Evolutionary conservation across 805 yeast genomes (phyloP).

Genomic region (Yarrowia sp.): DNA sequence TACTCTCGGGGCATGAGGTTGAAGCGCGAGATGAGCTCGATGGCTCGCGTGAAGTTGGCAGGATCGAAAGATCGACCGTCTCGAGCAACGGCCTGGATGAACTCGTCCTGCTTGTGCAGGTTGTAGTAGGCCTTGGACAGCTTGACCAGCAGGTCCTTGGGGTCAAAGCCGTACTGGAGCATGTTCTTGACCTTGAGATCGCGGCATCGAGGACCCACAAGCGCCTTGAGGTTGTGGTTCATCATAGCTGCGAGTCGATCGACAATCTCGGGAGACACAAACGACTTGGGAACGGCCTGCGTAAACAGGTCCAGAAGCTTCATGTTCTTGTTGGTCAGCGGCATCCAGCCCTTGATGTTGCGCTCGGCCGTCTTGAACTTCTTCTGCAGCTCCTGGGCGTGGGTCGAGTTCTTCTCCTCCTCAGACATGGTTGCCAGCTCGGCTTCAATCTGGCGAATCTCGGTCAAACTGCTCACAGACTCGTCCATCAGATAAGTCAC

Average conservation of each 20-base stretch:
- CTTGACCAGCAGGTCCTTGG: conserved; percentile 64
- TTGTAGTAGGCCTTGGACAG: conserved; percentile 75
- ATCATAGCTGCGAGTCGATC: conserved; percentile 95
- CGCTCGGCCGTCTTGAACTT: conserved; percentile 64
- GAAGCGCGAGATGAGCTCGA: conserved; percentile 56
- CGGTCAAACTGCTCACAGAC: conserved; percentile 72
- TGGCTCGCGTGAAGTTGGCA: conserved; percentile 67
- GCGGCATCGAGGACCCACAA: conserved; percentile 93
- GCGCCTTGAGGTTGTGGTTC: conserved; percentile 83
- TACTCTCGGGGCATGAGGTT: conserved; percentile 55
- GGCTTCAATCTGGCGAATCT: conserved; percentile 63
- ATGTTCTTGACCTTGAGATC: conserved; percentile 84
- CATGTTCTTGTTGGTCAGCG: conserved; percentile 79
- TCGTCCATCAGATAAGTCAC: conserved; percentile 90
- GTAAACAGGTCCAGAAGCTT: conserved; percentile 78
- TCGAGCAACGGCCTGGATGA: conserved; percentile 75
- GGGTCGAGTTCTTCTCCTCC: conserved; percentile 32
- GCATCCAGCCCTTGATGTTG: conserved; percentile 78
- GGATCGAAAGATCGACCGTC: conserved; percentile 87
- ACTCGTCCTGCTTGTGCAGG: conserved; percentile 60
- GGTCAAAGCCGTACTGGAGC: conserved; percentile 77
- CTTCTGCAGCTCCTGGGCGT: conserved; percentile 54
- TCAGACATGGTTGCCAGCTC: conserved; percentile 40
- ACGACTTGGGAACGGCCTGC: conserved; percentile 79
- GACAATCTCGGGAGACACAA: conserved; percentile 83